Evolutionary conservation across 2,329 filamentous ascomycete genomes (phyloP).

Genomic region (Cladosporium cucumerinum): DNA sequence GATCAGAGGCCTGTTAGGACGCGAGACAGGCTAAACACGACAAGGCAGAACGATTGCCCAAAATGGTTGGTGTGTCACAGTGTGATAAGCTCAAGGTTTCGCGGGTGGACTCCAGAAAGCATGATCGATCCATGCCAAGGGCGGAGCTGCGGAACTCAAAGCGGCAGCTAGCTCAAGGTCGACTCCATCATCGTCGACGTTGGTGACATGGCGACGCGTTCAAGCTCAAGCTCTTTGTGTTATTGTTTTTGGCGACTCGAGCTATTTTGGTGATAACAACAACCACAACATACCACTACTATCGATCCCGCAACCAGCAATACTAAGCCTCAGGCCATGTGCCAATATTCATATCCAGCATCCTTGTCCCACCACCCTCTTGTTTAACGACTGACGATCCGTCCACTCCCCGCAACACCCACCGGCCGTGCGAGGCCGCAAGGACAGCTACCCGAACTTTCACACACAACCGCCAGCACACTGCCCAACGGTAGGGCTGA

Average conservation of each 20-base stretch:
- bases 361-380: background rate
- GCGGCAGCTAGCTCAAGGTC: background rate
- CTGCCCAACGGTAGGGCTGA: conserved; percentile 2
- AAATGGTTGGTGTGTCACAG: background rate
- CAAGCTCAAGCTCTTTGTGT: background rate
- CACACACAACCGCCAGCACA: background rate
- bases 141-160: background rate
- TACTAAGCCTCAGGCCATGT: background rate
- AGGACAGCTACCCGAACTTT: background rate
- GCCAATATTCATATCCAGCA: background rate
- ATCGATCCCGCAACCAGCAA: background rate
- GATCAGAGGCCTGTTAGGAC: background rate
- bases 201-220: background rate
- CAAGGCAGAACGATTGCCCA: background rate
- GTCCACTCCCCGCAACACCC: background rate
- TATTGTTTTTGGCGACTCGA: background rate
- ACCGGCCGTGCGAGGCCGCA: background rate
- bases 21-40: background rate
- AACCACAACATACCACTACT: background rate
- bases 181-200: background rate
- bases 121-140: background rate
- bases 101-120: background rate
- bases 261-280: background rate
- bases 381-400: background rate
- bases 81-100: background rate